Conservation (phyloP, 176 grass and related monocot species). For the Rhynchospora tenuis region DNA sequence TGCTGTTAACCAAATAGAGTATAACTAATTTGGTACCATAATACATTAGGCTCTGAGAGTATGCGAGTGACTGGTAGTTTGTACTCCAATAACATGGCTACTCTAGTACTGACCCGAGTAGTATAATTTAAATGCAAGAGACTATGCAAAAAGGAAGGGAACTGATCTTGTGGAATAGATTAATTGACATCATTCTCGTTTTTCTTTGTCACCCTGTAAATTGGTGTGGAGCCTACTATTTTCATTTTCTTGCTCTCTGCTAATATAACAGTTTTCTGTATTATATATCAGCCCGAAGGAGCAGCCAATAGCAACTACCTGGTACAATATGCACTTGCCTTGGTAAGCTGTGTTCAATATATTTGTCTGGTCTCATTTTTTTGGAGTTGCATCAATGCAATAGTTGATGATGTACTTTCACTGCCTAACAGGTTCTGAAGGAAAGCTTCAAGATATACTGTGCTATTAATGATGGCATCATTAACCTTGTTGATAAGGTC, state of each 20-base stretch:
- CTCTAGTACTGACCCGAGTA: not conserved
- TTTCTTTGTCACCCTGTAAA: not conserved
- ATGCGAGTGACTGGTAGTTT: slow-evolving; percentile 9
- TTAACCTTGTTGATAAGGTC: slow-evolving; percentile 99
- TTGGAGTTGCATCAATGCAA: not conserved
- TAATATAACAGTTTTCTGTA: slow-evolving; percentile 21
- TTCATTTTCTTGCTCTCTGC: not conserved
- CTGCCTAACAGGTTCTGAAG: slow-evolving; percentile 64
- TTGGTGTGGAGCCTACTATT: not conserved
- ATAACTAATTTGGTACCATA: not conserved
- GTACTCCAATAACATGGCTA: not conserved
- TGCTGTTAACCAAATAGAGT: not conserved
- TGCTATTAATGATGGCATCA: slow-evolving; percentile 95
- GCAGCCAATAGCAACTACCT: slow-evolving; percentile 74
- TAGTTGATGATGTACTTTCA: slow-evolving; percentile 27
- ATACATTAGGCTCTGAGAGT: not conserved
- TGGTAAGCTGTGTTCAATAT: slow-evolving; percentile 35
- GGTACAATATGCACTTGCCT: slow-evolving; percentile 79
- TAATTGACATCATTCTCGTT: not conserved
- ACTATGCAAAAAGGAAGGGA: not conserved
- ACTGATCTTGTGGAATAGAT: not conserved
- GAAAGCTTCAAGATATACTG: slow-evolving; percentile 99
- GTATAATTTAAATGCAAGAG: not conserved
- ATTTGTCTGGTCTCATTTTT: slow-evolving; percentile 15
- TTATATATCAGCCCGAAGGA: slow-evolving; percentile 63